phyloP scores from a whole-genome alignment of 306 rosid species.

The Begonia loranthoides region DNA sequence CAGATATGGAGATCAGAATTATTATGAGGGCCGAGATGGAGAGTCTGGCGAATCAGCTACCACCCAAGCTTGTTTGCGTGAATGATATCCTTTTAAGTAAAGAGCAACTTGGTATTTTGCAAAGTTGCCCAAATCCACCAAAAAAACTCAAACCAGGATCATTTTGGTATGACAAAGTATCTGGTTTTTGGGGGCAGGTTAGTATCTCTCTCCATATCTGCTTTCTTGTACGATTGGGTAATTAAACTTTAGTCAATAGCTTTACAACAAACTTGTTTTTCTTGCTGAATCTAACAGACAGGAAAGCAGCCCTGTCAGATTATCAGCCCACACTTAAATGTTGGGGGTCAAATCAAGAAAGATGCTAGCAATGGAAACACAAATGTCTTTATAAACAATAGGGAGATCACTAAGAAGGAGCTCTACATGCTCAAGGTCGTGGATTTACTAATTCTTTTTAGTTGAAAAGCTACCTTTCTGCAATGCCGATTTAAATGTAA shows the following conservation, averaged over 20 bases:
- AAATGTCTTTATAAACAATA: slow-evolving; percentile 30
- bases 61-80: slow-evolving; percentile 30
- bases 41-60: slow-evolving; percentile 44
- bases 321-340: slow-evolving; percentile 35
- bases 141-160: slow-evolving; percentile 48
- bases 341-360: slow-evolving; percentile 33
- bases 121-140: slow-evolving; percentile 42
- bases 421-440: slow-evolving; percentile 42
- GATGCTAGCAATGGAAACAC: slow-evolving; percentile 66
- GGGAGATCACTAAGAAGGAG: slow-evolving; percentile 54
- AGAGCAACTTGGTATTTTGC: slow-evolving; percentile 30
- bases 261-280: slow-evolving; percentile 6
- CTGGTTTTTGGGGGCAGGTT: slow-evolving; percentile 91
- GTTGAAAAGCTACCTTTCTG: not conserved
- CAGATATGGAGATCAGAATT: slow-evolving; percentile 22
- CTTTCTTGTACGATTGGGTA: not conserved
- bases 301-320: slow-evolving; percentile 50
- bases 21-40: slow-evolving; percentile 30
- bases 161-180: slow-evolving; percentile 71
- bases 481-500: not conserved
- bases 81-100: slow-evolving; percentile 33
- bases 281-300: slow-evolving; percentile 33
- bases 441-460: slow-evolving; percentile 1
- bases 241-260: slow-evolving; percentile 2
- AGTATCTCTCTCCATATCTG: slow-evolving; percentile 6